Conservation (phyloP, 2,329 filamentous ascomycete genomes). For the Fusarium sp. region DNA sequence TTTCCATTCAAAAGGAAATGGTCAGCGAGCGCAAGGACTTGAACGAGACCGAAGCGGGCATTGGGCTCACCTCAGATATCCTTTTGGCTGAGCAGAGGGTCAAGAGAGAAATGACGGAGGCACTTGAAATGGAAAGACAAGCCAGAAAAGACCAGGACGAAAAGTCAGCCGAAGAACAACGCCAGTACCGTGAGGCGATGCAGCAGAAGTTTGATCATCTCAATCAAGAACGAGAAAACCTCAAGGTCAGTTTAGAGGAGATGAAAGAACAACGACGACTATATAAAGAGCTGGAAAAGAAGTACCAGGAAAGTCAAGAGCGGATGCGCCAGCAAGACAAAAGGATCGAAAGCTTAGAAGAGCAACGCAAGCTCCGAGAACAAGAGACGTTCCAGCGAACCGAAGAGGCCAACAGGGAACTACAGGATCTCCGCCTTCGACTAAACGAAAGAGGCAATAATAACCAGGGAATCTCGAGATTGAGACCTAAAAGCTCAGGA, state of each 20-base stretch:
- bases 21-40: background rate
- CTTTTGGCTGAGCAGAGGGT: background rate
- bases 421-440: rapidly evolving
- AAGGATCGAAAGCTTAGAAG: background rate
- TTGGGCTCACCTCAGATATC: background rate
- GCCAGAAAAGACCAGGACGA: background rate
- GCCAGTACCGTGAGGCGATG: background rate
- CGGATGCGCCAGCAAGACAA: background rate
- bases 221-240: background rate
- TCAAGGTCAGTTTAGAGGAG: background rate
- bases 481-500: background rate
- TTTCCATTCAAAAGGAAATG: background rate
- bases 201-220: background rate
- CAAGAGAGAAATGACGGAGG: background rate
- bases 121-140: background rate
- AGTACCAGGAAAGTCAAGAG: background rate
- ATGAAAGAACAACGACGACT: background rate
- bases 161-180: background rate
- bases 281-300: background rate
- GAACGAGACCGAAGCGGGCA: background rate
- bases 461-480: rapidly evolving
- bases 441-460: rapidly evolving
- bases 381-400: background rate
- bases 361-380: background rate
- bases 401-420: background rate